Conservation (phyloP, 1,284 basidiomycete species). For the Gomphus sp. region DNA sequence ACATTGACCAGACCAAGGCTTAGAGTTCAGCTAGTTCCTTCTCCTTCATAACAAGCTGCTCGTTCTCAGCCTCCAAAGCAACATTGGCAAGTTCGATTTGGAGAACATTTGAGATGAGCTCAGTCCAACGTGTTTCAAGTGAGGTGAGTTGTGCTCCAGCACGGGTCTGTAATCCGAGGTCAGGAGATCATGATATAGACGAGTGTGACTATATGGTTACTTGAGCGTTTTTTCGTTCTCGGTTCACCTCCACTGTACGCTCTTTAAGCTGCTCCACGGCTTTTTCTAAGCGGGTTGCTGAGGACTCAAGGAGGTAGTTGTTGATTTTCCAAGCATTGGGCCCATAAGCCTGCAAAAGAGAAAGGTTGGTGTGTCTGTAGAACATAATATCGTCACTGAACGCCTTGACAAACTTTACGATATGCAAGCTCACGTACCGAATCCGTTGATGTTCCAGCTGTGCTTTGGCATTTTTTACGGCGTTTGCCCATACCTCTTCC, state of each 20-base stretch:
- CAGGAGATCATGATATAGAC: neutral
- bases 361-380: conserved; percentile 68
- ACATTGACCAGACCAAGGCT: neutral
- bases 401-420: neutral
- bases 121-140: conserved; percentile 81
- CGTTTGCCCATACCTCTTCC: conserved; percentile 71
- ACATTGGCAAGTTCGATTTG: conserved; percentile 92
- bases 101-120: conserved; percentile 77
- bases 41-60: conserved; percentile 20
- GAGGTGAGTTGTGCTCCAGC: conserved; percentile 69
- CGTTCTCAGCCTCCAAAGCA: conserved; percentile 67
- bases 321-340: conserved; percentile 87
- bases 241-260: conserved; percentile 74
- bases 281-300: conserved; percentile 65
- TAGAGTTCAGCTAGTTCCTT: conserved; percentile 14
- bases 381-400: conserved; percentile 3
- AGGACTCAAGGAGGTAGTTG: conserved; percentile 80
- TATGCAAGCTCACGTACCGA: conserved; percentile 41
- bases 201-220: conserved; percentile 26
- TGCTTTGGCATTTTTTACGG: conserved; percentile 72
- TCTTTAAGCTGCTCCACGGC: conserved; percentile 66
- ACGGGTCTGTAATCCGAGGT: conserved; percentile 41
- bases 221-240: conserved; percentile 79
- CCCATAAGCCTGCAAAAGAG: conserved; percentile 80
- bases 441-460: conserved; percentile 88